Evolutionary conservation across 768 basidiomycete genomes (phyloP).

Genomic region (Russula vinacea): DNA sequence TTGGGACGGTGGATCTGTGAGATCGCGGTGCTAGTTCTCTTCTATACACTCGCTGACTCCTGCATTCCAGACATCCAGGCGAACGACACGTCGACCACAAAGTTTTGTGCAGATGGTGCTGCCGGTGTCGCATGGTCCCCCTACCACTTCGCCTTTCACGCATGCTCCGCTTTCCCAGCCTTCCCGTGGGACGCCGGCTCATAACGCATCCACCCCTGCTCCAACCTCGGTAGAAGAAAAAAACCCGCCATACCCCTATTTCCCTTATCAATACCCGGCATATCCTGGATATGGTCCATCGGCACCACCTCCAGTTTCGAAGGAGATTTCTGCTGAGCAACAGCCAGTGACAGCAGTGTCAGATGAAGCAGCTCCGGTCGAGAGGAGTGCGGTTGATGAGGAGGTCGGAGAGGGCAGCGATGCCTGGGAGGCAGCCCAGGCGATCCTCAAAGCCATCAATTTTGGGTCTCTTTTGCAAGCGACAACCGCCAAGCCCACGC

Average conservation of each 20-base stretch:
- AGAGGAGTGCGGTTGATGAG: slow-evolving; percentile 30
- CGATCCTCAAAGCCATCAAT: slow-evolving; percentile 73
- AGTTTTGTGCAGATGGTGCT: slow-evolving; percentile 40
- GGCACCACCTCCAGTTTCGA: slow-evolving; percentile 23
- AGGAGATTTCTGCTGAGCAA: not conserved
- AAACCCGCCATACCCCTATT: slow-evolving; percentile 39
- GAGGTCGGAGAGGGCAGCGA: slow-evolving; percentile 49
- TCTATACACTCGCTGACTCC: not conserved
- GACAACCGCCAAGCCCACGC: slow-evolving; percentile 31
- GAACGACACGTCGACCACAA: slow-evolving; percentile 79
- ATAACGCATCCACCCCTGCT: slow-evolving; percentile 38
- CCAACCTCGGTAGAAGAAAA: slow-evolving; percentile 34
- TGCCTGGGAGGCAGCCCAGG: slow-evolving; percentile 75
- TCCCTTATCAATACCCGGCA: slow-evolving; percentile 41
- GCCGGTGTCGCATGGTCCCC: slow-evolving; percentile 15
- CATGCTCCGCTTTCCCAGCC: slow-evolving; percentile 20
- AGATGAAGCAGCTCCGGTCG: not conserved
- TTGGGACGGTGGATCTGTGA: slow-evolving; percentile 81
- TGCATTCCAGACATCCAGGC: slow-evolving; percentile 60
- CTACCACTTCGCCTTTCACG: slow-evolving; percentile 22
- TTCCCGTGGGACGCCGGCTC: slow-evolving; percentile 23
- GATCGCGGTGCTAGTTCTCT: slow-evolving; percentile 33
- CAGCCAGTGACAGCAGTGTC: not conserved
- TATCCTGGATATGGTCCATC: slow-evolving; percentile 36
- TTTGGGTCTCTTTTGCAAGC: slow-evolving; percentile 54